Conservation (phyloP, 345 rosid species). For the Salix viminalis region DNA sequence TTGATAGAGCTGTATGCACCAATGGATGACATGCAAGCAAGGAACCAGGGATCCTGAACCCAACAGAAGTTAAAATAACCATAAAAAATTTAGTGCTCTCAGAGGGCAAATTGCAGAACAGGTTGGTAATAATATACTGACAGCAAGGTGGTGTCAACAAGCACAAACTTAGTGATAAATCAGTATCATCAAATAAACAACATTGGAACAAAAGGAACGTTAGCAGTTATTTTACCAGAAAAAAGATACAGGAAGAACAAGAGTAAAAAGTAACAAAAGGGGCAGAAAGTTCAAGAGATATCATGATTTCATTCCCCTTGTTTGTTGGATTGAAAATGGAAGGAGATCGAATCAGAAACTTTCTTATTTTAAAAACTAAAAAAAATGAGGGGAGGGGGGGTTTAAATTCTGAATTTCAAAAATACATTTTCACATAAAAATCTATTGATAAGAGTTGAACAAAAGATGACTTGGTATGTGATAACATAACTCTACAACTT, state of each 20-base stretch:
- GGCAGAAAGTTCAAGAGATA: not conserved
- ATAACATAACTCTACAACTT: not conserved
- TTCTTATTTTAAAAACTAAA: too few species aligned
- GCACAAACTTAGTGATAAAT: not conserved
- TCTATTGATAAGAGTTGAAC: not conserved
- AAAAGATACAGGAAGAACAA: not conserved
- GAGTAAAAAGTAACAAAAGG: not conserved
- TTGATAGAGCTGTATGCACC: slow-evolving; percentile 84
- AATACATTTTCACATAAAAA: not conserved
- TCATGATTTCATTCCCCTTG: not conserved
- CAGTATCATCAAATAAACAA: not conserved
- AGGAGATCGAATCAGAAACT: not conserved
- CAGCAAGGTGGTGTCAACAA: not conserved
- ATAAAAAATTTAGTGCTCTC: not conserved
- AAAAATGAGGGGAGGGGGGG: not conserved
- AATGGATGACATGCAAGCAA: slow-evolving; percentile 83
- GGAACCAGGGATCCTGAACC: slow-evolving; percentile 81
- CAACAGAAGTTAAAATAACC: slow-evolving; percentile 20
- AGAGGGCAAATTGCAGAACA: not conserved
- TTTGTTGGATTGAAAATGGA: not conserved
- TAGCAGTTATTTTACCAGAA: not conserved
- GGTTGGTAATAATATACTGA: not conserved
- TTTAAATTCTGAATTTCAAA: not conserved
- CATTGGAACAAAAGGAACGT: not conserved
- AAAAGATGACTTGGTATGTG: not conserved